phyloP scores from a whole-genome alignment of 164 flowering plant species.

The Tinospora cordifolia region DNA sequence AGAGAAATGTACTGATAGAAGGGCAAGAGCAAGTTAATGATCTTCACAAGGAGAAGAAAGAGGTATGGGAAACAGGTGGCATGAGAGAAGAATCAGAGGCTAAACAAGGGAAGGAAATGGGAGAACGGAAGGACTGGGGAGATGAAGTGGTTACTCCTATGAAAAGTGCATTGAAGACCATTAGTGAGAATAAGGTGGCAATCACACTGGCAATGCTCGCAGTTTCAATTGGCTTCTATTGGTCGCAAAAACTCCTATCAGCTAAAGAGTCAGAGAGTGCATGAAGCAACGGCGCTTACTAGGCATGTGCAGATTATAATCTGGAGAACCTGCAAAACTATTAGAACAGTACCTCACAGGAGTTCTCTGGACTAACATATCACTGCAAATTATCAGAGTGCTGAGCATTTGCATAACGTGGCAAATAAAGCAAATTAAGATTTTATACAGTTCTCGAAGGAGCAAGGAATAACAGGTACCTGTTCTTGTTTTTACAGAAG shows the following conservation, averaged over 20 bases:
- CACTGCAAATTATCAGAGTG: too few species aligned
- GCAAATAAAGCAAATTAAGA: too few species aligned
- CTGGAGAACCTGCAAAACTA: not conserved
- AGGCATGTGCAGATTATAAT: too few species aligned
- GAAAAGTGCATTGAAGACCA: not conserved
- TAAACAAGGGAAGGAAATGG: not conserved
- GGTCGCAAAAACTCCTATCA: slow-evolving; percentile 9
- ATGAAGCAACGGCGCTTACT: not conserved
- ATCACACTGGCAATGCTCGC: not conserved
- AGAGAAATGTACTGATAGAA: not conserved
- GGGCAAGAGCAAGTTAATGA: not conserved
- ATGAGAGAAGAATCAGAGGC: not conserved
- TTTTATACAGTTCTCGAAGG: too few species aligned
- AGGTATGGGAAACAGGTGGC: not conserved
- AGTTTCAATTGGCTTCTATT: not conserved
- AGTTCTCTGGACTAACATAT: too few species aligned
- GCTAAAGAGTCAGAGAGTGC: not conserved
- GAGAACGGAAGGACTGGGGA: not conserved
- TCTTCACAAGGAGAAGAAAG: not conserved
- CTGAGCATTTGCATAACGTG: too few species aligned
- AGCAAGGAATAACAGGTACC: too few species aligned
- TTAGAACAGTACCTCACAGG: not conserved
- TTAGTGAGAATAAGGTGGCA: not conserved
- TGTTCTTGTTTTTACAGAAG: too few species aligned
- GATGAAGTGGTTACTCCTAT: not conserved